These are phyloP conservation scores for Pyropia haitanensis DNA, from an alignment of 23 red algal genomes.

Conservation along the genomic window DNA sequence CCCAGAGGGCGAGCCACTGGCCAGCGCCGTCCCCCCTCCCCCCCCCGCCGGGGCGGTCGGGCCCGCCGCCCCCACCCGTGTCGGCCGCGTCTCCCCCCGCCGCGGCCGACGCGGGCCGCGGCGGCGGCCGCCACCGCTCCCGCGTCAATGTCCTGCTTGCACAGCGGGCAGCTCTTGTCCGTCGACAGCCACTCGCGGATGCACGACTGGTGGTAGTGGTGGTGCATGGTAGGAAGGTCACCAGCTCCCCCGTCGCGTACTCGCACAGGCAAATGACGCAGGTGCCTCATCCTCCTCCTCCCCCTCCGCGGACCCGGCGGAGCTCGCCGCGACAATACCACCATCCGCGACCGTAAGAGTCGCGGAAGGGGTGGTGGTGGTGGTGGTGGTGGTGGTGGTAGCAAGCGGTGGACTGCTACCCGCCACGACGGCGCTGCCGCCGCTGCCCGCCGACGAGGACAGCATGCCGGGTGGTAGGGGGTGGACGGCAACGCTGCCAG, in stretches of 20 bases:
- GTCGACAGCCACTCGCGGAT: constrained; percentile 82
- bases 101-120: neutral
- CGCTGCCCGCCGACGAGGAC: constrained; percentile 10
- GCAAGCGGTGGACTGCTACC: too few relatives aligned
- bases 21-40: neutral
- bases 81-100: neutral
- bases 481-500: constrained; percentile 62
- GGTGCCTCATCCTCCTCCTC: constrained; percentile 57
- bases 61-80: neutral
- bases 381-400: too few relatives aligned
- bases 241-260: constrained; percentile 57
- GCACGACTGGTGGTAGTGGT: constrained; percentile 89
- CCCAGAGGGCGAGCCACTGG: too few relatives aligned
- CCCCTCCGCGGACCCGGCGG: neutral
- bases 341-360: neutral
- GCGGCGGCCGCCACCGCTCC: constrained; percentile 14
- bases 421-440: too few relatives aligned
- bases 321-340: neutral
- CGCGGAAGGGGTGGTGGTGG: neutral
- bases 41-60: neutral
- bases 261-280: constrained; percentile 90
- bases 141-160: constrained; percentile 89
- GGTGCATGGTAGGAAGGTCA: constrained; percentile 67
- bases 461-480: constrained; percentile 44
- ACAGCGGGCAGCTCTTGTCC: constrained; percentile 95